Evolutionary conservation across 495 filamentous ascomycete genomes (phyloP).

Genomic region (Mycothermus thermophilus): DNA sequence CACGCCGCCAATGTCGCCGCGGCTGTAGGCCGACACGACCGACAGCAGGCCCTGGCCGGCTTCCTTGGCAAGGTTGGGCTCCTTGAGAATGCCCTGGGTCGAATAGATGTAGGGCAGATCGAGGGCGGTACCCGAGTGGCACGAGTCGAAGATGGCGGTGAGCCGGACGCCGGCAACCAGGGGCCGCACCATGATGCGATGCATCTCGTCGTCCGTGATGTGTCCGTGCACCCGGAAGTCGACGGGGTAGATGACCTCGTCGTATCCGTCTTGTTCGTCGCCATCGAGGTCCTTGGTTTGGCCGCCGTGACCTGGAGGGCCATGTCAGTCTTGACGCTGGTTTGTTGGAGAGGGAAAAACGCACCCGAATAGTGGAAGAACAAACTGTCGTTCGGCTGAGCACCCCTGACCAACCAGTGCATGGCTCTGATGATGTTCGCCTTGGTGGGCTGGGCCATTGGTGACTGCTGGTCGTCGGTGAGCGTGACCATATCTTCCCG

Average conservation of each 20-base stretch:
- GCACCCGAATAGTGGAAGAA: constrained; percentile 98
- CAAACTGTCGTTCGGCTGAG: constrained; percentile 82
- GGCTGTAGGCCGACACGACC: constrained; percentile 78
- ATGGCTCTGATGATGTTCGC: constrained; percentile 92
- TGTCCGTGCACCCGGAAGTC: constrained; percentile 84
- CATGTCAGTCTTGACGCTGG: neutral
- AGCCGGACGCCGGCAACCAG: constrained; percentile 74
- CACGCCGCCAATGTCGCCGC: constrained; percentile 77
- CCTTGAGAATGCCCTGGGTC: constrained; percentile 88
- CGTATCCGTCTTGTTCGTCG: constrained; percentile 89
- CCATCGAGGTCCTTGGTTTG: constrained; percentile 94
- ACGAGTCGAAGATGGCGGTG: constrained; percentile 98
- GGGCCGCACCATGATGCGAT: constrained; percentile 84
- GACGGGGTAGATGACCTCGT: constrained; percentile 96
- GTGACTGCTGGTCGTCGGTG: constrained; percentile 94
- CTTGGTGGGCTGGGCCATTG: constrained; percentile 93
- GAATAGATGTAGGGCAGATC: constrained; percentile 97
- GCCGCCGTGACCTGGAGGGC: constrained; percentile 67
- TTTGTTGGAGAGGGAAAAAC: constrained; percentile 8
- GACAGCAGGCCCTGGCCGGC: constrained; percentile 85
- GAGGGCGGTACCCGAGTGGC: constrained; percentile 90
- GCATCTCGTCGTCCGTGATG: constrained; percentile 98
- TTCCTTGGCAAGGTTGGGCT: constrained; percentile 95
- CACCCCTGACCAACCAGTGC: constrained; percentile 98
- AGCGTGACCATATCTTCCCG: constrained; percentile 96